These are phyloP conservation scores for Salix dunnii DNA, from an alignment of 345 rosid genomes.

Conservation along the genomic window DNA sequence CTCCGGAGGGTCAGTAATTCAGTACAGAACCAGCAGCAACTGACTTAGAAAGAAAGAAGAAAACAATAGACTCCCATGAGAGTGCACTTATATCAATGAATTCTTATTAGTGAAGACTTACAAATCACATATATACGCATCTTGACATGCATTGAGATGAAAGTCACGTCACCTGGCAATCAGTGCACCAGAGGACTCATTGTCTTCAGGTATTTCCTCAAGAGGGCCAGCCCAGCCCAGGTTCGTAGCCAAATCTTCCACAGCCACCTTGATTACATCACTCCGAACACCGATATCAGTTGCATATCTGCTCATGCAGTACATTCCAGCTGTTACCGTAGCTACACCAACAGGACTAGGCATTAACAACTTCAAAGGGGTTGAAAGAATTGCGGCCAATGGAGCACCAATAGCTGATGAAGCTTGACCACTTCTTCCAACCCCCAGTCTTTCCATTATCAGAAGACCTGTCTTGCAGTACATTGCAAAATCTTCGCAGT, in stretches of 20 bases:
- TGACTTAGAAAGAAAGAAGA: background rate
- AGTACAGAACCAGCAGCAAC: background rate
- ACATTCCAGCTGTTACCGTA: conserved; percentile 91
- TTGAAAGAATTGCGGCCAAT: conserved; percentile 80
- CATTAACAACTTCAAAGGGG: conserved; percentile 76
- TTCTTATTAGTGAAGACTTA: background rate
- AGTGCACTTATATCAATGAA: background rate
- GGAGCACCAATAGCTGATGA: conserved; percentile 84
- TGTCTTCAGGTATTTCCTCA: conserved; percentile 37
- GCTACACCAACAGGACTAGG: conserved; percentile 93
- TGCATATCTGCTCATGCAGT: conserved; percentile 88
- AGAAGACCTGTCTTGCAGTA: conserved; percentile 92
- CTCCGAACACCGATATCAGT: conserved; percentile 84
- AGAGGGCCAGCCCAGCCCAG: conserved; percentile 45
- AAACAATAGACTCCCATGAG: conserved; percentile 3
- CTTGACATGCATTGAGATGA: conserved; percentile 9
- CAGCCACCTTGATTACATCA: conserved; percentile 86
- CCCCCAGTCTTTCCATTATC: conserved; percentile 62
- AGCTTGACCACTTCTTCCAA: conserved; percentile 95
- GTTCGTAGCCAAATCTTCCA: conserved; percentile 71
- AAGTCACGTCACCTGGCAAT: conserved; percentile 23
- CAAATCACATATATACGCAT: background rate
- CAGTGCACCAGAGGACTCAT: conserved; percentile 28
- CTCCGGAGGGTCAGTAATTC: background rate
- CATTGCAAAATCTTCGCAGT: conserved; percentile 91